A percentile compares a stretch with the other conserved stretches of the same genome.
phyloP scores from a whole-genome alignment of 2,329 filamentous ascomycete genomes.

The Raffaelea ambrosiae region DNA sequence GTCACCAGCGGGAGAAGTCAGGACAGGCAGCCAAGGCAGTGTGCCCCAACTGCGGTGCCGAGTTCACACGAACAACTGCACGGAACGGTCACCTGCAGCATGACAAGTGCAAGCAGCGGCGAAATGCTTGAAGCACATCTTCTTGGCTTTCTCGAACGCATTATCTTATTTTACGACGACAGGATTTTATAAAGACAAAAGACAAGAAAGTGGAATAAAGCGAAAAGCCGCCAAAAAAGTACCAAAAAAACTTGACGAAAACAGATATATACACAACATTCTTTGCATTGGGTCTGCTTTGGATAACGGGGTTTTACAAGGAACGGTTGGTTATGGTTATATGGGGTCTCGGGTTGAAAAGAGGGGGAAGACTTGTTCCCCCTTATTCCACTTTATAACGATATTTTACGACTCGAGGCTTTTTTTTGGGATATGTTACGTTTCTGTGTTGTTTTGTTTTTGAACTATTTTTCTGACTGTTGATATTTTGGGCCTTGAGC shows the following conservation, averaged over 20 bases:
- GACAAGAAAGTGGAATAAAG: not conserved
- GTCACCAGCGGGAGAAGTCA: slow-evolving; percentile 91
- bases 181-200: not conserved
- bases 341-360: not conserved
- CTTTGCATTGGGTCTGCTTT: not conserved
- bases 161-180: not conserved
- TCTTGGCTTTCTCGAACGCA: too few relatives aligned
- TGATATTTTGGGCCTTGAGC: not conserved
- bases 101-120: slow-evolving; percentile 82
- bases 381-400: too few relatives aligned
- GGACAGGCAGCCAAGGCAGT: slow-evolving; percentile 82
- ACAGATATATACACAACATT: not conserved
- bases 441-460: too few relatives aligned
- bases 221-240: not conserved
- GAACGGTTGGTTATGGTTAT: not conserved
- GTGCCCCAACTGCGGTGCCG: slow-evolving; percentile 84
- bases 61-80: slow-evolving; percentile 83
- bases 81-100: slow-evolving; percentile 78
- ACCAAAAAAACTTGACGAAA: not conserved
- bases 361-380: not conserved
- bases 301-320: not conserved
- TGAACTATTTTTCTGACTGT: too few relatives aligned
- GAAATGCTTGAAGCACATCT: slow-evolving; percentile 23
- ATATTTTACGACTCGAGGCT: not conserved
- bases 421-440: too few relatives aligned